Conservation (phyloP, 768 basidiomycete species). For the Suillus discolor region DNA sequence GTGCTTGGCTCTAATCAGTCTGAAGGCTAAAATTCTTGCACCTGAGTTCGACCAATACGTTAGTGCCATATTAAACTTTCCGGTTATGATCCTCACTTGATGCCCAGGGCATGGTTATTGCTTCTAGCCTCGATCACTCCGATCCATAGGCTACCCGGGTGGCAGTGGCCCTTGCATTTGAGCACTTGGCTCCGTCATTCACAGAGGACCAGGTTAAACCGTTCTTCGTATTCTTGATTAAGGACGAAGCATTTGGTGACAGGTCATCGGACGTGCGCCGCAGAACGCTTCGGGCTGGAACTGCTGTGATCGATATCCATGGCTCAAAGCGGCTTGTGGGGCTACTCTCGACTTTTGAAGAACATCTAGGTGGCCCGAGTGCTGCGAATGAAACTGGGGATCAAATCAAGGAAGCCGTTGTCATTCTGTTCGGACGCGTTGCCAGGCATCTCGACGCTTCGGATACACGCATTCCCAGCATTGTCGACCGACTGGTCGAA, state of each 20-base stretch:
- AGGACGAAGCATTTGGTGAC: constrained; percentile 89
- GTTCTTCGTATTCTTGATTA: constrained; percentile 86
- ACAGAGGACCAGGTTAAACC: constrained; percentile 57
- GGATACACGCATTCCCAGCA: constrained; percentile 75
- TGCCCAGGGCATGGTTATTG: constrained; percentile 87
- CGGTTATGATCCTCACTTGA: constrained; percentile 6
- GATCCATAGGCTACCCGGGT: constrained; percentile 90
- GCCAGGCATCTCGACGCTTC: constrained; percentile 82
- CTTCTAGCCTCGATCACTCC: constrained; percentile 77
- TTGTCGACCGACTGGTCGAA: constrained; percentile 84
- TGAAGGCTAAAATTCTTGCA: constrained; percentile 78
- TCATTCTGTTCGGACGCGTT: constrained; percentile 91
- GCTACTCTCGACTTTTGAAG: constrained; percentile 83
- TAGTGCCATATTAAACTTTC: constrained; percentile 27
- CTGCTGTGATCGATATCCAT: constrained; percentile 78
- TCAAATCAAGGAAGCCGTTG: constrained; percentile 90
- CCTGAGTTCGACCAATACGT: constrained; percentile 96
- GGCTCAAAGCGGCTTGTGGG: constrained; percentile 71
- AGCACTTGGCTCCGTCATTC: constrained; percentile 67
- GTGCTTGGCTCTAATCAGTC: background rate
- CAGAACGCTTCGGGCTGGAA: constrained; percentile 87
- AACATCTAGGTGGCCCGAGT: constrained; percentile 56
- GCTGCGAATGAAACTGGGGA: constrained; percentile 76
- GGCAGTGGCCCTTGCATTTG: constrained; percentile 71
- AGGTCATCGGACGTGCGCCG: constrained; percentile 77